These are phyloP conservation scores for Mycosphaerella sp. DNA, from an alignment of 2,329 filamentous ascomycete genomes.

Conservation along the genomic window DNA sequence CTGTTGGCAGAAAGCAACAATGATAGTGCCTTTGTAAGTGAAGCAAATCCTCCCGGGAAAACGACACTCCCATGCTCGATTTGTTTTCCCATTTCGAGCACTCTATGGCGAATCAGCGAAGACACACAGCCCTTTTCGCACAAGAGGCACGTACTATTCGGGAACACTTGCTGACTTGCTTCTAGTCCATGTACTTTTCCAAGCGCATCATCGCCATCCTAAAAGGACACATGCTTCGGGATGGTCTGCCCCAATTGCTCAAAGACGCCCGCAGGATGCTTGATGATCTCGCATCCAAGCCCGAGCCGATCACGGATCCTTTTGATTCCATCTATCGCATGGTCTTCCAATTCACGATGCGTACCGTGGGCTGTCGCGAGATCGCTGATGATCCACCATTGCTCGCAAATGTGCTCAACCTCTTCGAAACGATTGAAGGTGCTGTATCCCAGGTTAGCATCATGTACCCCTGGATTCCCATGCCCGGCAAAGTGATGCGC, in stretches of 20 bases:
- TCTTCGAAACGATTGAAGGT: slow-evolving; percentile 45
- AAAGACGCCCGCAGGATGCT: slow-evolving; percentile 39
- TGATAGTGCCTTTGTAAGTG: slow-evolving; percentile 14
- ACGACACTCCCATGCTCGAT: no score
- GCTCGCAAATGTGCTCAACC: slow-evolving; percentile 39
- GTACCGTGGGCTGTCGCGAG: slow-evolving; percentile 49
- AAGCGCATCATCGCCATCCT: slow-evolving; percentile 25
- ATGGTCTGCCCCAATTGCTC: slow-evolving; percentile 39
- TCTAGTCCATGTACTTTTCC: slow-evolving; percentile 20
- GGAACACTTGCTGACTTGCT: no score
- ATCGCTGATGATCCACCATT: slow-evolving; percentile 45
- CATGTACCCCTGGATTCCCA: slow-evolving; percentile 50
- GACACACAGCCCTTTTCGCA: no score
- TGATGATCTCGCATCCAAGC: slow-evolving; percentile 33
- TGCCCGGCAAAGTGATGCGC: slow-evolving; percentile 39
- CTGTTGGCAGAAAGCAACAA: slow-evolving; percentile 16
- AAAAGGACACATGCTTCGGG: slow-evolving; percentile 25
- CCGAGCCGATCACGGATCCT: slow-evolving; percentile 43
- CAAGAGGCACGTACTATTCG: no score
- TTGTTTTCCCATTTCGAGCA: no score
- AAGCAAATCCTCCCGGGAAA: no score
- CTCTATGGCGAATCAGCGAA: no score
- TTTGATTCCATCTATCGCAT: slow-evolving; percentile 50
- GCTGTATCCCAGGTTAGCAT: slow-evolving; percentile 41
- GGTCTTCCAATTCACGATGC: slow-evolving; percentile 53